A percentile compares a stretch with the other conserved stretches of the same genome.
phyloP scores from a whole-genome alignment of 208 protist genomes.

The Wallacemonas collosoma region DNA sequence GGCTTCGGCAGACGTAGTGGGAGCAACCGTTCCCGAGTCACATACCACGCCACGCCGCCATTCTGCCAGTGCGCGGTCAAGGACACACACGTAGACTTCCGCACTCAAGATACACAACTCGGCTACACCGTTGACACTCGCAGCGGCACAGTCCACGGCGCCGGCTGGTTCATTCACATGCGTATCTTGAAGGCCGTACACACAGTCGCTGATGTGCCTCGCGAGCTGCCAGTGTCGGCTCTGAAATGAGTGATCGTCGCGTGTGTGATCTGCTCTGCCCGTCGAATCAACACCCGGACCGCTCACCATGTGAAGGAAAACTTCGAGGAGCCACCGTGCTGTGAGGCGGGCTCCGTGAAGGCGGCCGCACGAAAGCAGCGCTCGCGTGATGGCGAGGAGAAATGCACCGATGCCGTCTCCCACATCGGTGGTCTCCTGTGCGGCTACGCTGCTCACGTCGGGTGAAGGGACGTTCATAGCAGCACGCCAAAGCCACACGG shows the following conservation, averaged over 20 bases:
- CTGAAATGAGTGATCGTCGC: too few species aligned
- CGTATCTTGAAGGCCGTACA: background rate
- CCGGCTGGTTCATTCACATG: too few species aligned
- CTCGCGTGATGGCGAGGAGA: background rate
- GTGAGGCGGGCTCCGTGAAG: background rate
- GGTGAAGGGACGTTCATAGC: too few species aligned
- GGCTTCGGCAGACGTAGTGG: background rate
- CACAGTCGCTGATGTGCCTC: background rate
- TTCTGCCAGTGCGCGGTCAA: background rate
- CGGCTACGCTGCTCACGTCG: too few species aligned
- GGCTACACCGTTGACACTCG: too few species aligned
- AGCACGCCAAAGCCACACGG: constrained; percentile 18
- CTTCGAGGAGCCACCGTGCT: constrained; percentile 7
- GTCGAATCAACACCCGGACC: too few species aligned
- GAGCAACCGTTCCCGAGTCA: background rate
- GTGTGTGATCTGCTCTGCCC: too few species aligned
- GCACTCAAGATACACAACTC: background rate
- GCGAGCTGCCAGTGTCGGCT: background rate
- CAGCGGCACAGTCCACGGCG: too few species aligned
- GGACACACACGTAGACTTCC: background rate
- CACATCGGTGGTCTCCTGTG: too few species aligned
- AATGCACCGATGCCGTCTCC: background rate
- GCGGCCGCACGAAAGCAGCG: background rate
- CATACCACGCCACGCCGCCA: background rate
- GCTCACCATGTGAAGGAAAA: background rate